phyloP scores from a whole-genome alignment of 2,329 filamentous ascomycete species.

The Clonostachys byssicola region DNA sequence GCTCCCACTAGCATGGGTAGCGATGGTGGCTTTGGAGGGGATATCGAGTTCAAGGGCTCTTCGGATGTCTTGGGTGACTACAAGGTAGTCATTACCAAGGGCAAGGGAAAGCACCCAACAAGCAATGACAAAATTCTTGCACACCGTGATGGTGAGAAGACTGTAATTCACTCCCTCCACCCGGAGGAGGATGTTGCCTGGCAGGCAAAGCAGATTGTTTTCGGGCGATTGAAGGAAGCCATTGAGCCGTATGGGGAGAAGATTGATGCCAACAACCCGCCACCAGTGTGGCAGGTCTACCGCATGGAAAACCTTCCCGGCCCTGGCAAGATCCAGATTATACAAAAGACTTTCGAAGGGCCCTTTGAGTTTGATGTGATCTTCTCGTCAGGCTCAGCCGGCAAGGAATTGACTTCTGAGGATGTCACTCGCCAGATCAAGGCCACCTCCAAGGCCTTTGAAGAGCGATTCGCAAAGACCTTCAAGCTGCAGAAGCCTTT shows the following conservation, averaged over 20 bases:
- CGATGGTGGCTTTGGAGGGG: conserved; percentile 41
- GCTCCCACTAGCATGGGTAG: conserved; percentile 53
- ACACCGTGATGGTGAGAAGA: conserved; percentile 70
- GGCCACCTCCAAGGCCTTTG: conserved; percentile 63
- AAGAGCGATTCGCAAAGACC: conserved; percentile 67
- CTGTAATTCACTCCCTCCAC: conserved; percentile 68
- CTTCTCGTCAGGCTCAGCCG: conserved; percentile 74
- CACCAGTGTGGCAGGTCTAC: conserved; percentile 82
- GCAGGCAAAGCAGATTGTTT: conserved; percentile 70
- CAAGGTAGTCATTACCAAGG: conserved; percentile 71
- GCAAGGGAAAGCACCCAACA: conserved; percentile 56
- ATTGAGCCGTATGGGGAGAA: conserved; percentile 44
- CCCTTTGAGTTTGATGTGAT: conserved; percentile 90
- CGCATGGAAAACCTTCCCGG: conserved; percentile 68
- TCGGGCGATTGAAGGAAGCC: conserved; percentile 46
- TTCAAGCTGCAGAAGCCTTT: conserved; percentile 71
- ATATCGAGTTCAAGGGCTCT: conserved; percentile 67
- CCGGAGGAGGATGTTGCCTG: conserved; percentile 69
- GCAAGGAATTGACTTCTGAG: conserved; percentile 48
- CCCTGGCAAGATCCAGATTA: conserved; percentile 75
- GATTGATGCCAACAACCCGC: conserved; percentile 59
- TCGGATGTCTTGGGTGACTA: conserved; percentile 75
- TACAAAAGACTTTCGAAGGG: conserved; percentile 90
- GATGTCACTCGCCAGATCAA: conserved; percentile 69
- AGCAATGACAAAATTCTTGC: conserved; percentile 63